phyloP scores from a whole-genome alignment of 306 rosid genomes.

The Fagus sylvatica region DNA sequence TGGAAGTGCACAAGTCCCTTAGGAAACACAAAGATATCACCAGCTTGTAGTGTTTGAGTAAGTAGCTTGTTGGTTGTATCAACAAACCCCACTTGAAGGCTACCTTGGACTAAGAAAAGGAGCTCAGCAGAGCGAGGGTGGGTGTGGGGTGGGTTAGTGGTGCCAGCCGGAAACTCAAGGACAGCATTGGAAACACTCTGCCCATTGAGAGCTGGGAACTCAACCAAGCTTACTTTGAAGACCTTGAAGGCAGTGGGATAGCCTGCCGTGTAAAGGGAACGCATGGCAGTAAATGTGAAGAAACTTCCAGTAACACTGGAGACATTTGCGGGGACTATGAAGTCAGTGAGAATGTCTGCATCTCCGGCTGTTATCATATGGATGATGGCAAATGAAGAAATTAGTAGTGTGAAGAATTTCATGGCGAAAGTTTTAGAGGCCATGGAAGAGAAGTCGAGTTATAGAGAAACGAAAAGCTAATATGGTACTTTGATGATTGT shows the following conservation, averaged over 20 bases:
- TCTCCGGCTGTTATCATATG: constrained; percentile 39
- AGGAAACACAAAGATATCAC: constrained; percentile 52
- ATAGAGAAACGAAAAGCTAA: too few species aligned
- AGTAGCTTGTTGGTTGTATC: constrained; percentile 54
- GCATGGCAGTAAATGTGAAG: constrained; percentile 53
- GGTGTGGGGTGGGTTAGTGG: constrained; percentile 49
- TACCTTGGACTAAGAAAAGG: constrained; percentile 36
- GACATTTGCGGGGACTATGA: constrained; percentile 24
- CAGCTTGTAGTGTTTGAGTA: constrained; percentile 37
- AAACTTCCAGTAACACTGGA: constrained; percentile 26
- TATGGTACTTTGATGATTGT: too few species aligned
- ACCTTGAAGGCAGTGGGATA: constrained; percentile 34
- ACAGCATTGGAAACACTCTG: constrained; percentile 56
- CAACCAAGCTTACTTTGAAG: constrained; percentile 32
- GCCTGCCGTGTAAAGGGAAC: neutral
- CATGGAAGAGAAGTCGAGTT: neutral
- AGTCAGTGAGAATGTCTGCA: constrained; percentile 46
- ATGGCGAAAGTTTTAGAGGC: neutral
- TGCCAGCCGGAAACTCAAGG: constrained; percentile 38
- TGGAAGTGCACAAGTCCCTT: constrained; percentile 61
- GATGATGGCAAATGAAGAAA: constrained; percentile 18
- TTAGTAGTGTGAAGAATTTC: constrained; percentile 24
- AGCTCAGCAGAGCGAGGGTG: constrained; percentile 58
- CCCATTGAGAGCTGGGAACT: constrained; percentile 53
- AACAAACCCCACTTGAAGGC: constrained; percentile 50